Conservation (phyloP, 208 protist genomes). For the Angomonas desouzai region DNA sequence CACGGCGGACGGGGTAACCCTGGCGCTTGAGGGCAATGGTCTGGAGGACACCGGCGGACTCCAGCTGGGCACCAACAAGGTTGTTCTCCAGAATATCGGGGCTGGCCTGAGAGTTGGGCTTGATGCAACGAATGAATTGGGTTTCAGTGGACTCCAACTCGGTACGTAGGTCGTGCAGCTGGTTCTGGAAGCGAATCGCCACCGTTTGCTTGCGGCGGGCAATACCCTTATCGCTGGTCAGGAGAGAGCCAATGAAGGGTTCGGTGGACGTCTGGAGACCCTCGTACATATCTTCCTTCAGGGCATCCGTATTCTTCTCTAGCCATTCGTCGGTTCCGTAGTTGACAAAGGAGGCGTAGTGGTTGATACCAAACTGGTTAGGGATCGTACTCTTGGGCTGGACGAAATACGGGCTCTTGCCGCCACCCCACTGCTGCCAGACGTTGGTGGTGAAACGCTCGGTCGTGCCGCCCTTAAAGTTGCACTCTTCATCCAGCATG, state of each 20-base stretch:
- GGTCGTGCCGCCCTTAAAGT: slow-evolving; percentile 72
- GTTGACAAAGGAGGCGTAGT: slow-evolving; percentile 89
- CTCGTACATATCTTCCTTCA: slow-evolving; percentile 82
- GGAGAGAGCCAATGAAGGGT: slow-evolving; percentile 58
- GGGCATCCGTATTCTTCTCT: slow-evolving; percentile 88
- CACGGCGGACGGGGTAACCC: slow-evolving; percentile 84
- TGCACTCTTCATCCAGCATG: slow-evolving; percentile 89
- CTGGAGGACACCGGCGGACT: slow-evolving; percentile 88
- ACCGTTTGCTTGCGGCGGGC: slow-evolving; percentile 75
- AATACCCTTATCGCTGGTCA: slow-evolving; percentile 32
- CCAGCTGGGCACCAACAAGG: slow-evolving; percentile 84
- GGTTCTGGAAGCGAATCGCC: slow-evolving; percentile 72
- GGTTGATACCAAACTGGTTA: slow-evolving; percentile 86
- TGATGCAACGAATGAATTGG: slow-evolving; percentile 94
- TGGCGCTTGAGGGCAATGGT: slow-evolving; percentile 89
- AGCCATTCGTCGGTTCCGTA: slow-evolving; percentile 89
- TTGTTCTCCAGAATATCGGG: slow-evolving; percentile 60
- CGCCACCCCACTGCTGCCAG: slow-evolving; percentile 50
- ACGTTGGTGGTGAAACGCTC: slow-evolving; percentile 73
- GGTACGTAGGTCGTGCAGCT: slow-evolving; percentile 64
- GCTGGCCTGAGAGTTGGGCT: slow-evolving; percentile 82
- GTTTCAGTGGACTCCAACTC: slow-evolving; percentile 86
- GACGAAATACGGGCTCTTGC: slow-evolving; percentile 71
- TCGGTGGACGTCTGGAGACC: slow-evolving; percentile 40
- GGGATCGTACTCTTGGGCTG: slow-evolving; percentile 79